Evolutionary conservation across 2,329 filamentous ascomycete species (phyloP), one percentile per base, ranked within the genome.

Genomic region (Pseudogymnoascus sp.): DNA sequence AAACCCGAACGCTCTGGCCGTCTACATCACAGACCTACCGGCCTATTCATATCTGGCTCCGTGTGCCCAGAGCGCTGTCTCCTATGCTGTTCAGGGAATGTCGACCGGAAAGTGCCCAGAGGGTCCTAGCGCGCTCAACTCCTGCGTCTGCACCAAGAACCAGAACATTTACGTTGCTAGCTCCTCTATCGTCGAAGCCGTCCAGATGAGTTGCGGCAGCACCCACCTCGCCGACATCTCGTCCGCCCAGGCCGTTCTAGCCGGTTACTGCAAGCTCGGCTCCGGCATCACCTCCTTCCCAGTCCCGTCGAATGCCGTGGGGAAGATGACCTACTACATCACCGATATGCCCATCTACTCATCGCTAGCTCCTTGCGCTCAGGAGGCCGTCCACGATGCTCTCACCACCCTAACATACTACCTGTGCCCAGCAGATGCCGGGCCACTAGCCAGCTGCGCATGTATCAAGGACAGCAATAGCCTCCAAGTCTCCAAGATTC

Each of bases 291-390:
- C 79, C 0, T 75, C 73, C 0, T 83, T 85, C 66, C 79, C 80
- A 1, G 67, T 71, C 3, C 76, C 79, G 1, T 71, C 77, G 0
- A 70, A 74, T 29, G 81, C 81, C 5, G 80, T 81, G 0, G 82
- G 82, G 47, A 77, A 83, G 65, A 81, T 85, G 77, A 77, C 80
- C 0, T 85, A 83, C 68, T 80, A 82, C 64, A 79, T 84, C 64
- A 82, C 81, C 1, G 82, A 78, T 11, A 70, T 84, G 29, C 73
- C 79, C 0, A 72, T 79, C 64, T 84, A 74, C 65, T 76, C 73
- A 45, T 74, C 76, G 0, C 73, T 84, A 0, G 75, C 75, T 0
- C 68, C 72, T 0, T 84, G 81, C 62, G 81, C 80, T 1, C 74
- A 77, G 63, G 72, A 68, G 0, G 81, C 74, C 0, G 66, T 84